These are phyloP conservation scores for Schoenoplectus triqueter DNA, from an alignment of 202 grass and related monocot species.

Conservation along the genomic window DNA sequence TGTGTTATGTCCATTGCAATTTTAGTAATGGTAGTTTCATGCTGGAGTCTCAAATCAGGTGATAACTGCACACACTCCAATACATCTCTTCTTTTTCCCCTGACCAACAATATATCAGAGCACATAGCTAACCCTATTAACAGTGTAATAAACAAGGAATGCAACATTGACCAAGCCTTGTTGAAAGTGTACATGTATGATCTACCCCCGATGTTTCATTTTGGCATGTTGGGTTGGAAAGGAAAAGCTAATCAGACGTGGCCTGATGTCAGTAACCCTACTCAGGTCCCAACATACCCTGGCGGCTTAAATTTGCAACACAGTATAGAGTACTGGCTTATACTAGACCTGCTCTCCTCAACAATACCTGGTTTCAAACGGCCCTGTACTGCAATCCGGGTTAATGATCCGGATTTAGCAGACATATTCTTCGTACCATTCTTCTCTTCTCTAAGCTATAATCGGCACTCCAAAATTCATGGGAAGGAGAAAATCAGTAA, in stretches of 20 bases:
- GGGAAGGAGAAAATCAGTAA: conserved; percentile 50
- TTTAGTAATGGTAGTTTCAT: conserved; percentile 57
- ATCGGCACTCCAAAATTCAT: conserved; percentile 64
- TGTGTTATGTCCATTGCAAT: conserved; percentile 46
- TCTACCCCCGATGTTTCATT: conserved; percentile 76
- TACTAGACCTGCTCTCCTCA: conserved; percentile 71
- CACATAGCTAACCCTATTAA: neutral
- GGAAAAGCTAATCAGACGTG: conserved; percentile 46
- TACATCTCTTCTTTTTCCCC: conserved; percentile 40
- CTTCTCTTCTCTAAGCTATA: conserved; percentile 91
- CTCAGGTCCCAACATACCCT: conserved; percentile 64
- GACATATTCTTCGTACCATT: conserved; percentile 87
- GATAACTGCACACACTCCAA: conserved; percentile 35
- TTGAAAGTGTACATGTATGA: conserved; percentile 78
- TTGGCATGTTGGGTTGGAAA: conserved; percentile 78
- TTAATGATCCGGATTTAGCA: conserved; percentile 61
- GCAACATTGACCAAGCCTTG: conserved; percentile 44
- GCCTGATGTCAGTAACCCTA: conserved; percentile 57
- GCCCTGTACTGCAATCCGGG: conserved; percentile 62
- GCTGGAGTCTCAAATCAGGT: conserved; percentile 59
- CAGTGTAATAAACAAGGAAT: conserved; percentile 36
- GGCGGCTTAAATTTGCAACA: conserved; percentile 91
- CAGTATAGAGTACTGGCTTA: conserved; percentile 89
- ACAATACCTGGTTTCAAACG: conserved; percentile 12
- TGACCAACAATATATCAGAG: conserved; percentile 31